Base-by-base conservation (phyloP, 305 asterid species). In the Fraxinus xanthoxyloides region DNA sequence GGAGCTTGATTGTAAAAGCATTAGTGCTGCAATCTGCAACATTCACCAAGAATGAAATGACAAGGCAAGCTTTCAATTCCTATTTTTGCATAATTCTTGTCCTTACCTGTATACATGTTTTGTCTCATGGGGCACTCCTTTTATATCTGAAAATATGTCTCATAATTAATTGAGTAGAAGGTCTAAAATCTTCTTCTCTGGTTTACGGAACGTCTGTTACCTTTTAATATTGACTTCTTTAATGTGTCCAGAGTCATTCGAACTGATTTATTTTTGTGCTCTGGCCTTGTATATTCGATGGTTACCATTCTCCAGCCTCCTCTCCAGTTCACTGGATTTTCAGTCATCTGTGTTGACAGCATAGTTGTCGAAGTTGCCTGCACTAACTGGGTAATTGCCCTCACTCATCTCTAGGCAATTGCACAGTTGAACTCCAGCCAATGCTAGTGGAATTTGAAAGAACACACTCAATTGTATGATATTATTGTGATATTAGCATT, bases 21-120 rank as follows among this genome's bases (percentile, higher is more conserved):
- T 89, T n/a, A 84, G 74, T 82, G 89, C 95, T 84, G 95, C 95
- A 63, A 91, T 91, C 76, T 81, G 85, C 81, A 91, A 90, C 85
- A 89, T 91, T 82, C 89, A 90, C 84, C 89, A 87, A 75, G 76
- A 87, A 72, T 88, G 85, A 88, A 36, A 31, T 74, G 35, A 76
- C 35, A 21, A 40, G 78, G 74, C 36, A 15, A 67, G 7, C 21
- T 67, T 17, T 51, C 63, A 51, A n/a, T 51, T 51, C 63, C 63
- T 51, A 8, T 51, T 51, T 51, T 10, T n/a, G 24, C 63, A 67
- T 2, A 67, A 67, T 28, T 26, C 74, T 26, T 67, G 74, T 24
- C 7, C 73, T 9, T 65, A 36, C 7, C 10, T 1, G 35, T 3
- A 7, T 24, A 26, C 73, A 1, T 28, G 73, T 65, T 65, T 65